These are phyloP conservation scores for Actinidia arguta DNA, from an alignment of 179 eudicot species.

Conservation along the genomic window DNA sequence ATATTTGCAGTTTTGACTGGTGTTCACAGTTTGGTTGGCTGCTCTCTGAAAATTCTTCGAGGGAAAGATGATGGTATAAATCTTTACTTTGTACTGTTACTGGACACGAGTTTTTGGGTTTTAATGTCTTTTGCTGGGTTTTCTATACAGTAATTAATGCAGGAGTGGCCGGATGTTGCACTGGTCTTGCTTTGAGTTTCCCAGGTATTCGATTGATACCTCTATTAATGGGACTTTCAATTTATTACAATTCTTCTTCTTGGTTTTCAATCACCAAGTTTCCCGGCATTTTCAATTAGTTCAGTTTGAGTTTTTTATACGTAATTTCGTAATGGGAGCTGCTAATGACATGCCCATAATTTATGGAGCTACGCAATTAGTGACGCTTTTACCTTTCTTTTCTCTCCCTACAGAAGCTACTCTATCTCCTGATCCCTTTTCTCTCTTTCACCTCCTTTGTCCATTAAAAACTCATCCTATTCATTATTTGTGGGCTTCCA, in stretches of 20 bases:
- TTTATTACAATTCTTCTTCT: not conserved
- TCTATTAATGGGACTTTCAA: not conserved
- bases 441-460: too few species aligned
- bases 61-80: conserved; percentile 90
- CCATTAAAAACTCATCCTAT: too few species aligned
- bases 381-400: too few species aligned
- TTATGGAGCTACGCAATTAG: too few species aligned
- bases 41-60: conserved; percentile 82
- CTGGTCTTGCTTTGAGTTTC: conserved; percentile 90
- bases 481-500: too few species aligned
- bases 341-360: too few species aligned
- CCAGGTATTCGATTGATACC: conserved; percentile 63
- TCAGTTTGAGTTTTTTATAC: too few species aligned
- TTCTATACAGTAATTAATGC: conserved; percentile 71
- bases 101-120: not conserved
- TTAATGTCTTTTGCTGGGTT: conserved; percentile 14
- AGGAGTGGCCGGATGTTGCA: conserved; percentile 97
- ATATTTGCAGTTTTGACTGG: conserved; percentile 94
- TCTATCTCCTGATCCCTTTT: too few species aligned
- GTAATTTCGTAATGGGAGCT: too few species aligned
- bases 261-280: conserved; percentile 5
- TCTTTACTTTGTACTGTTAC: conserved; percentile 7
- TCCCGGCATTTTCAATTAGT: not conserved
- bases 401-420: too few species aligned
- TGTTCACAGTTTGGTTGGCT: conserved; percentile 82